Base-by-base conservation (phyloP, 2,329 filamentous ascomycete species). In the Ceratocystis huliohia region DNA sequence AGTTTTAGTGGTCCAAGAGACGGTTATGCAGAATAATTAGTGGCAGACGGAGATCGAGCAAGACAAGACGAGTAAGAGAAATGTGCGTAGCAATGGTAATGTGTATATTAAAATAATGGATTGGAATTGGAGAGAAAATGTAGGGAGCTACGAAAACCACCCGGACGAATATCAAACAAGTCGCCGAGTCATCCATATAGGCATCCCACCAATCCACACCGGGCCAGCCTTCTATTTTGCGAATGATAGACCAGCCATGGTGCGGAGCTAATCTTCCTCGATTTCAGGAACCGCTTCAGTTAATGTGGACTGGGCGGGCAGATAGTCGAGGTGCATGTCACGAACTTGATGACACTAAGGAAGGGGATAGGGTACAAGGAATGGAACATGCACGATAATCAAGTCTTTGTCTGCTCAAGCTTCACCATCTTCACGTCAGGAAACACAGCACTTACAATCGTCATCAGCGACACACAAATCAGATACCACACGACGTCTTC, bases 401-500 rank as follows among this genome's bases (percentile, higher is more conserved):
- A 41, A 50, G 56, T 30, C 64, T 20, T 65, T 46, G 63, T 65
- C 63, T 66, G 46, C 61, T 66, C 53, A 68, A 33, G 20, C 66
- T 64, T 41, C 10, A 5, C 37, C 56, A 17, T 50, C 62, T 44
- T 65, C 64, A 17, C 28, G 37, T n/a, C 53, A 37, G 56, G 37
- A 15, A 46, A 8, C n/a, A 20, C 20, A 50, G 69, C 71, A 79
- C 91, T 85, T 90, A 96, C 91, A 79, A 91, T 74, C 70, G 94
- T 93, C 72, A 87, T 77, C 64, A 77, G 76, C 71, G 82, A 80
- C 71, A 92, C 82, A 74, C 94, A 94, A 68, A 86, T 76, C 71
- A 95, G 77, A 74, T 95, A 96, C 77, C 86, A 86, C 69, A 94
- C 80, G 71, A 94, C 83, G 74, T 94, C 88, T 73, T 90, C 91